These are phyloP conservation scores for Camellia lanceoleosa DNA, from an alignment of 148 eudicot species.

Conservation along the genomic window DNA sequence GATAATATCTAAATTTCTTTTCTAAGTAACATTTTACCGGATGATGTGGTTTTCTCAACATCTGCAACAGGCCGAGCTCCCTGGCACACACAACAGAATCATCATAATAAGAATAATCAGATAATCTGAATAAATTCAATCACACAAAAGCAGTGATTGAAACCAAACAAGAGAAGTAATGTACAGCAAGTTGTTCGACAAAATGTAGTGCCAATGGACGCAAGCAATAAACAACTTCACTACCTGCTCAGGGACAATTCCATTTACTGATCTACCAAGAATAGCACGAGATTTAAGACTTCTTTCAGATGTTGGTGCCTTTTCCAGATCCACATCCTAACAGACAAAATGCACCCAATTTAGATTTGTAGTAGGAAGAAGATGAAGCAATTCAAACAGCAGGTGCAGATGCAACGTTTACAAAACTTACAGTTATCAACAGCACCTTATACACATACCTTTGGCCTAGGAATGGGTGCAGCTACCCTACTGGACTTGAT, in stretches of 20 bases:
- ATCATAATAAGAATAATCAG: conserved; percentile 12
- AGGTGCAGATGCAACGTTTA: no score
- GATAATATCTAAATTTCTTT: background rate
- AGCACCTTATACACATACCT: conserved; percentile 37
- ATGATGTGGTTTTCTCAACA: conserved; percentile 53
- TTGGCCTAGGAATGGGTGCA: conserved; percentile 48
- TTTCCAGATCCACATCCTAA: conserved; percentile 75
- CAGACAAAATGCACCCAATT: conserved; percentile 11
- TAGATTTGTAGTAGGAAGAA: background rate
- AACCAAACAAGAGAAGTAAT: background rate
- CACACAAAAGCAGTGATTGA: background rate
- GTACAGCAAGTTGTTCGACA: background rate
- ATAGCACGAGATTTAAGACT: conserved; percentile 67
- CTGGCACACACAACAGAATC: conserved; percentile 30
- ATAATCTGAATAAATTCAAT: background rate
- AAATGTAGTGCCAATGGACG: background rate
- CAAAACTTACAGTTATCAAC: background rate
- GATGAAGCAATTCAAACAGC: background rate
- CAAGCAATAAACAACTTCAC: background rate
- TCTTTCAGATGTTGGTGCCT: conserved; percentile 73
- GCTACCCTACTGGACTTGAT: conserved; percentile 51
- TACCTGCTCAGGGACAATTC: conserved; percentile 79
- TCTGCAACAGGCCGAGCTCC: conserved; percentile 57
- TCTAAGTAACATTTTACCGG: conserved; percentile 48
- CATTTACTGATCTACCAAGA: conserved; percentile 68